These are phyloP conservation scores for Mrakia blollopis DNA, from an alignment of 768 basidiomycete genomes.

Conservation along the genomic window DNA sequence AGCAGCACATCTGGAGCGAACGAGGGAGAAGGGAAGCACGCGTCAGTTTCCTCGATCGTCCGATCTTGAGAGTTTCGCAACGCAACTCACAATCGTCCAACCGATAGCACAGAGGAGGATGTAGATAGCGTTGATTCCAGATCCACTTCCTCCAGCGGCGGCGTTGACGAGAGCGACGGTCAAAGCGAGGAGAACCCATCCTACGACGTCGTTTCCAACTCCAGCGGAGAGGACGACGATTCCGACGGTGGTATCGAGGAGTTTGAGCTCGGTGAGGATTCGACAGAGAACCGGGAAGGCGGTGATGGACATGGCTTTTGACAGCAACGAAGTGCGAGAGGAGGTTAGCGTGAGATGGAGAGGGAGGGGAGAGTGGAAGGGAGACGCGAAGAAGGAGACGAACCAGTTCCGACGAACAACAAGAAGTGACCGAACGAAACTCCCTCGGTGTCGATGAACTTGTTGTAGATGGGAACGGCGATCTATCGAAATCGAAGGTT, in stretches of 20 bases:
- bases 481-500: not conserved
- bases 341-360: not conserved
- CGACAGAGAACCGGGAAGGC: slow-evolving; percentile 78
- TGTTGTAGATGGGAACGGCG: slow-evolving; percentile 65
- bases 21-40: not conserved
- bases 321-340: not conserved
- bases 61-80: slow-evolving; percentile 40
- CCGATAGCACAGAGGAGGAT: slow-evolving; percentile 66
- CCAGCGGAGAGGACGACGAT: slow-evolving; percentile 75
- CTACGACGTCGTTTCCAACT: slow-evolving; percentile 65
- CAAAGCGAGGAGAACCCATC: slow-evolving; percentile 78
- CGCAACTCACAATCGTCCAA: slow-evolving; percentile 62
- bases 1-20: slow-evolving; percentile 3
- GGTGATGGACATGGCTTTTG: slow-evolving; percentile 62
- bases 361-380: not conserved
- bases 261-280: slow-evolving; percentile 73
- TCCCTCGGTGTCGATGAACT: slow-evolving; percentile 55
- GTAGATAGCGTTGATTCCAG: slow-evolving; percentile 66
- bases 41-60: not conserved
- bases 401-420: slow-evolving; percentile 61
- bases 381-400: not conserved
- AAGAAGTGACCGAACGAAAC: slow-evolving; percentile 76
- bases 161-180: slow-evolving; percentile 81
- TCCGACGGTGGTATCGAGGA: slow-evolving; percentile 80
- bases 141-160: slow-evolving; percentile 45